Evolutionary conservation across 345 rosid species (phyloP).

Genomic region (Geranium rotundifolium): DNA sequence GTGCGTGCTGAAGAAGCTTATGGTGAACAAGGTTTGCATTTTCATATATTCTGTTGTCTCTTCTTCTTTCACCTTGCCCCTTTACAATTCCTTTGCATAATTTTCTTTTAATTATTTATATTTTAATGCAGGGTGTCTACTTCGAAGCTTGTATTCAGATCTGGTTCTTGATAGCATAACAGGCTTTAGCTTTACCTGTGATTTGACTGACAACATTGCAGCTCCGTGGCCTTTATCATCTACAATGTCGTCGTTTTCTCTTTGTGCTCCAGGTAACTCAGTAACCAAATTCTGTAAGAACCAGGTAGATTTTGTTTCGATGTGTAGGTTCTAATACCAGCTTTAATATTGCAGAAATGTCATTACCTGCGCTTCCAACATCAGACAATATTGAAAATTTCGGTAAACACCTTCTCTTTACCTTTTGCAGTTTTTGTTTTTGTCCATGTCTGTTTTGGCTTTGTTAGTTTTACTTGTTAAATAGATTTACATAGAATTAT

Average conservation of each 20-base stretch:
- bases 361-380: constrained; percentile 90
- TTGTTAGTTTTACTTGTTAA: not conserved
- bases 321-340: constrained; percentile 2
- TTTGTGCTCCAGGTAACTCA: constrained; percentile 82
- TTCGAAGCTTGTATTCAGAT: constrained; percentile 77
- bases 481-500: too few species aligned
- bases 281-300: not conserved
- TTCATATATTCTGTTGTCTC: not conserved
- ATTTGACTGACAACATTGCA: constrained; percentile 81
- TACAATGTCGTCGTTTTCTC: constrained; percentile 65
- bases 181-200: constrained; percentile 87
- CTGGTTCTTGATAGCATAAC: constrained; percentile 69
- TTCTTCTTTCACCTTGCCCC: not conserved
- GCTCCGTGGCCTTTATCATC: constrained; percentile 99
- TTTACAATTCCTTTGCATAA: not conserved
- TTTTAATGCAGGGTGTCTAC: constrained; percentile 56
- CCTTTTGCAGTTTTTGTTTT: not conserved
- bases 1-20: constrained; percentile 39
- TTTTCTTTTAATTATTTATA: not conserved
- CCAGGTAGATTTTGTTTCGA: not conserved
- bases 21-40: constrained; percentile 66
- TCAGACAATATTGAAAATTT: constrained; percentile 55
- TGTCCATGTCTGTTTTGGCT: too few species aligned
- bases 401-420: constrained; percentile 29
- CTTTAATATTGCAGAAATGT: constrained; percentile 62